Evolutionary conservation across 768 basidiomycete species (phyloP).

Genomic region (Kwoniella botswanensis): DNA sequence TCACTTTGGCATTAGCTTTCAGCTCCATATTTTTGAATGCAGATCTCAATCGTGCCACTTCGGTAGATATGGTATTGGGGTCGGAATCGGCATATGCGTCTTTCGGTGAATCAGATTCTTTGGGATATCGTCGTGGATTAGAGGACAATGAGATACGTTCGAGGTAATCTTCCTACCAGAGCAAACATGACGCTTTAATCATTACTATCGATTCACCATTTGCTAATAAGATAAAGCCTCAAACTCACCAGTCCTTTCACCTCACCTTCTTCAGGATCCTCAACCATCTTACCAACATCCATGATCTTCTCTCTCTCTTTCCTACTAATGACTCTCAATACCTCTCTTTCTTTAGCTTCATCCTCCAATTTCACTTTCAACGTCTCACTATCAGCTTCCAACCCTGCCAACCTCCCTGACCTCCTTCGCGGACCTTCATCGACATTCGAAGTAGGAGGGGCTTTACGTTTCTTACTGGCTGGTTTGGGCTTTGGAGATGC

Average conservation of each 20-base stretch:
- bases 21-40: constrained; percentile 50
- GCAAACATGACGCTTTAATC: background rate
- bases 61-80: constrained; percentile 14
- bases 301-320: constrained; percentile 46
- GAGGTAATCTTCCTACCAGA: constrained; percentile 32
- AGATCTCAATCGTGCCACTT: constrained; percentile 38
- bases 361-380: constrained; percentile 35
- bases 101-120: constrained; percentile 15
- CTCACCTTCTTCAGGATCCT: constrained; percentile 34
- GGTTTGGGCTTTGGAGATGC: constrained; percentile 21
- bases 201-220: background rate
- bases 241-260: background rate
- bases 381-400: constrained; percentile 48
- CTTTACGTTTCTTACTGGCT: constrained; percentile 35
- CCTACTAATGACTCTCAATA: constrained; percentile 39
- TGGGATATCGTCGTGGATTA: constrained; percentile 25
- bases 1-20: constrained; percentile 54
- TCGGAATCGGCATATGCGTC: constrained; percentile 38
- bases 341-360: constrained; percentile 48
- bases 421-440: constrained; percentile 46
- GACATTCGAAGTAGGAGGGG: background rate
- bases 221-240: background rate
- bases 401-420: constrained; percentile 45
- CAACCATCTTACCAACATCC: constrained; percentile 42
- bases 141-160: constrained; percentile 15